phyloP scores from a whole-genome alignment of 176 grass and related monocot genomes.

The Bolboschoenus planiculmis region DNA sequence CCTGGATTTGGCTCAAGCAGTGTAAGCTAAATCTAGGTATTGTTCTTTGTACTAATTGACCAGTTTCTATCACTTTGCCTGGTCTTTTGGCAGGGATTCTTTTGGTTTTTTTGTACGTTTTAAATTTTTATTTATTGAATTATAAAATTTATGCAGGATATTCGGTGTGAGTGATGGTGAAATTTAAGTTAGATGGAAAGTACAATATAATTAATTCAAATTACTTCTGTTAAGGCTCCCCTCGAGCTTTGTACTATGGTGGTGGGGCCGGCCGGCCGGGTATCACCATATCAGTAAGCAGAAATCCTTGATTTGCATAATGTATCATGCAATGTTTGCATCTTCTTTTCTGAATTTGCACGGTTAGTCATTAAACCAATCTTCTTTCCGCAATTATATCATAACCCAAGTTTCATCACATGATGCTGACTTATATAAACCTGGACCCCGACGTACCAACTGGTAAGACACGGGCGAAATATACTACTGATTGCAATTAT shows the following conservation, averaged over 20 bases:
- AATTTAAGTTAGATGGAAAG: neutral
- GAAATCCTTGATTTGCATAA: neutral
- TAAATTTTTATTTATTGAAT: neutral
- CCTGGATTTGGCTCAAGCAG: neutral
- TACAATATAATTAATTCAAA: neutral
- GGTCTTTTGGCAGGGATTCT: neutral
- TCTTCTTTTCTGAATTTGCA: neutral
- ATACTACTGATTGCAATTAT: neutral
- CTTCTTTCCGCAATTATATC: neutral
- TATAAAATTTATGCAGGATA: neutral
- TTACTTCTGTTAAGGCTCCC: neutral
- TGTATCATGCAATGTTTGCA: neutral
- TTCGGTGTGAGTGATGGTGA: neutral
- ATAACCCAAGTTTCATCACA: conserved; percentile 8
- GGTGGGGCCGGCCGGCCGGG: neutral
- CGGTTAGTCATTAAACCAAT: neutral
- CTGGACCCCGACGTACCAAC: neutral
- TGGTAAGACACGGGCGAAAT: neutral
- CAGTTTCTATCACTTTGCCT: neutral
- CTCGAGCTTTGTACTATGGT: neutral
- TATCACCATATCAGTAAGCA: neutral
- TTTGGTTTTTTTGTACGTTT: neutral
- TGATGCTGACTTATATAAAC: neutral
- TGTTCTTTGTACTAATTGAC: neutral
- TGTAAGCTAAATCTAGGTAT: neutral